A percentile compares a stretch with the other conserved stretches of the same genome.
Evolutionary conservation across 306 rosid species (phyloP).

Genomic region (Calophaca sinica): DNA sequence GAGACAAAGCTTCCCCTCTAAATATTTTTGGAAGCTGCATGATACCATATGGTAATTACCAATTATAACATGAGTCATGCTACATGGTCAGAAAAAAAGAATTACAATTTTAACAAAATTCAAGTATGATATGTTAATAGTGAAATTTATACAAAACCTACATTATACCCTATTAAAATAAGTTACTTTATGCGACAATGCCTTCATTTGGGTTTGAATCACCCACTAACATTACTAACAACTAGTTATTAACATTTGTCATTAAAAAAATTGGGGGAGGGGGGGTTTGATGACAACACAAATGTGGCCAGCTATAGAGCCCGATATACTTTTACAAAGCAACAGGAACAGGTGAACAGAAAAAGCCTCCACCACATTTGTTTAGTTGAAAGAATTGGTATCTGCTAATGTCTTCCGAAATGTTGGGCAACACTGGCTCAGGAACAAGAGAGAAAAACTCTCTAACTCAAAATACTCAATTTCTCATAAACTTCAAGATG

Average conservation of each 20-base stretch:
- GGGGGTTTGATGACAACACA: slow-evolving; percentile 16
- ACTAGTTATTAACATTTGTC: too few species aligned
- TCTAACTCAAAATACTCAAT: too few species aligned
- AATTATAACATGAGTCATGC: slow-evolving; percentile 15
- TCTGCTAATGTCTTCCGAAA: slow-evolving; percentile 17
- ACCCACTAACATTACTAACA: too few species aligned
- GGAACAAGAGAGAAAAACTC: too few species aligned
- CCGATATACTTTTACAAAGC: slow-evolving; percentile 22
- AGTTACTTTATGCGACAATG: background rate
- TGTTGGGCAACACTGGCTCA: too few species aligned
- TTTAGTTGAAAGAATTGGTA: slow-evolving; percentile 19
- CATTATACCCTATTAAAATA: slow-evolving; percentile 26
- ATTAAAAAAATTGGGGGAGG: too few species aligned
- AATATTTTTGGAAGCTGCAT: slow-evolving; percentile 39
- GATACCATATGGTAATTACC: slow-evolving; percentile 26
- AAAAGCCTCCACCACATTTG: slow-evolving; percentile 22
- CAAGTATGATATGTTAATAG: slow-evolving; percentile 13
- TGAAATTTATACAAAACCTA: slow-evolving; percentile 31
- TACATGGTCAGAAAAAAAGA: background rate
- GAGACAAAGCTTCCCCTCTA: slow-evolving; percentile 38
- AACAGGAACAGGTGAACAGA: slow-evolving; percentile 8
- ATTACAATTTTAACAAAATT: background rate
- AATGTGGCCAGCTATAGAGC: slow-evolving; percentile 31
- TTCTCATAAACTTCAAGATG: too few species aligned
- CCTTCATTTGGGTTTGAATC: background rate